phyloP scores from a whole-genome alignment of 352 stramenopile species.

The Globisporangium iwayamae region DNA sequence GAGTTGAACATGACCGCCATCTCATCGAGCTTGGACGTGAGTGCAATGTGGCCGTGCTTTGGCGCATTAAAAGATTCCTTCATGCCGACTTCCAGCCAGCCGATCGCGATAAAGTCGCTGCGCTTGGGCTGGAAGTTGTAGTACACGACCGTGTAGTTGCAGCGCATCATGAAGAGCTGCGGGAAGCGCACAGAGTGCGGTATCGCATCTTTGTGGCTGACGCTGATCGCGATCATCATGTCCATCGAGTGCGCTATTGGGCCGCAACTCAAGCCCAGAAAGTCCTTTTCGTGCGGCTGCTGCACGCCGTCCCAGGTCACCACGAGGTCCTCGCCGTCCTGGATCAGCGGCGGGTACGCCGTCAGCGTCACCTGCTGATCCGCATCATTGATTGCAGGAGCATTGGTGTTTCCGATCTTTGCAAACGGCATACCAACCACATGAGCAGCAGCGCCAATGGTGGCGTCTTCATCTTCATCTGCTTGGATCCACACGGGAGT shows the following conservation, averaged over 20 bases:
- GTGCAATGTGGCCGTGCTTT: slow-evolving; percentile 70
- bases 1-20: slow-evolving; percentile 80
- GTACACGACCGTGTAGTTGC: slow-evolving; percentile 61
- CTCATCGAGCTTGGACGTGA: slow-evolving; percentile 42
- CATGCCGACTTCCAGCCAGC: slow-evolving; percentile 39
- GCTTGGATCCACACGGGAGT: slow-evolving; percentile 9
- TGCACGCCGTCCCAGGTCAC: slow-evolving; percentile 56
- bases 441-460: background rate
- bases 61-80: slow-evolving; percentile 45
- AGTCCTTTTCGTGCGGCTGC: slow-evolving; percentile 50
- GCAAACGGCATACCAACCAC: slow-evolving; percentile 1
- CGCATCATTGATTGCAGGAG: background rate
- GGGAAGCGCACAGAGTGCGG: slow-evolving; percentile 52
- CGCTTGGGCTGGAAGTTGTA: slow-evolving; percentile 32
- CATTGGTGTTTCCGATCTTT: background rate
- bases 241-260: slow-evolving; percentile 44
- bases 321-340: slow-evolving; percentile 69
- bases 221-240: slow-evolving; percentile 38
- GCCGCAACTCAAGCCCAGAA: slow-evolving; percentile 68
- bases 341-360: slow-evolving; percentile 26
- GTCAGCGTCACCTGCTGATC: slow-evolving; percentile 2
- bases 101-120: slow-evolving; percentile 24
- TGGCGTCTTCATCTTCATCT: background rate
- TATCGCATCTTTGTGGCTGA: slow-evolving; percentile 46
- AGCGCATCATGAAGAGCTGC: slow-evolving; percentile 68